phyloP scores from a whole-genome alignment of 23 red algal genomes.

The Gracilariopsis chorda region DNA sequence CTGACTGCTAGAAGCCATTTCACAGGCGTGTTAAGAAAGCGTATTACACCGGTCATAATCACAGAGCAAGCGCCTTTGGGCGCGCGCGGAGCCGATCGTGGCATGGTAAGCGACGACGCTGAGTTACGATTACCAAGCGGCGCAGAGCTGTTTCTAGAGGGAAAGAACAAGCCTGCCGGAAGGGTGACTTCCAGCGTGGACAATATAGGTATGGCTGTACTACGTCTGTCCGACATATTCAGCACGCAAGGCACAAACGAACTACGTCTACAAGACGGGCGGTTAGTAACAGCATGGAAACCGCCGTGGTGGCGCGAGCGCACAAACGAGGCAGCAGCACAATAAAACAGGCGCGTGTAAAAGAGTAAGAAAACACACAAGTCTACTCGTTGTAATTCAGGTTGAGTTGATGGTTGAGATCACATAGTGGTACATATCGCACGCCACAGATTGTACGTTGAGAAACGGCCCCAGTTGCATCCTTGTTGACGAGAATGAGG shows the following conservation, averaged over 20 bases:
- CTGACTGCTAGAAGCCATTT: slow-evolving; percentile 84
- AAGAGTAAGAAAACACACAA: no score
- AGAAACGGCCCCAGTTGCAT: slow-evolving; percentile 6
- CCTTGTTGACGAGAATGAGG: slow-evolving; percentile 68
- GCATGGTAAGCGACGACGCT: neutral
- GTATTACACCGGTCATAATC: slow-evolving; percentile 30
- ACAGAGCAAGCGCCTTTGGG: neutral
- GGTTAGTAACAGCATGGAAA: neutral
- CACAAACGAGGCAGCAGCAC: neutral
- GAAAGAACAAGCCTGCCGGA: neutral
- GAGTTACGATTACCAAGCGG: neutral
- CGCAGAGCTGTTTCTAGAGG: neutral
- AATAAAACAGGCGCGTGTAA: neutral
- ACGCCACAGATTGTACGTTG: slow-evolving; percentile 57
- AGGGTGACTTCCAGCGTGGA: slow-evolving; percentile 14
- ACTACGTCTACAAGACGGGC: slow-evolving; percentile 18
- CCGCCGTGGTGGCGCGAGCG: slow-evolving; percentile 9
- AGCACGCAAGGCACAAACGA: neutral
- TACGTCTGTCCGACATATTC: slow-evolving; percentile 20
- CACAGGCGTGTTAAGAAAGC: slow-evolving; percentile 86
- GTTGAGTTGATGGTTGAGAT: slow-evolving; percentile 42
- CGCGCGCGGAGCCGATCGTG: neutral
- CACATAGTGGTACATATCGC: slow-evolving; percentile 91
- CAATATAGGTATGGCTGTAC: slow-evolving; percentile 31
- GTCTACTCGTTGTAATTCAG: neutral